Evolutionary conservation across 2,329 filamentous ascomycete species (phyloP), one percentile per base, ranked within the genome.

Genomic region (Sporothrix mexicana): DNA sequence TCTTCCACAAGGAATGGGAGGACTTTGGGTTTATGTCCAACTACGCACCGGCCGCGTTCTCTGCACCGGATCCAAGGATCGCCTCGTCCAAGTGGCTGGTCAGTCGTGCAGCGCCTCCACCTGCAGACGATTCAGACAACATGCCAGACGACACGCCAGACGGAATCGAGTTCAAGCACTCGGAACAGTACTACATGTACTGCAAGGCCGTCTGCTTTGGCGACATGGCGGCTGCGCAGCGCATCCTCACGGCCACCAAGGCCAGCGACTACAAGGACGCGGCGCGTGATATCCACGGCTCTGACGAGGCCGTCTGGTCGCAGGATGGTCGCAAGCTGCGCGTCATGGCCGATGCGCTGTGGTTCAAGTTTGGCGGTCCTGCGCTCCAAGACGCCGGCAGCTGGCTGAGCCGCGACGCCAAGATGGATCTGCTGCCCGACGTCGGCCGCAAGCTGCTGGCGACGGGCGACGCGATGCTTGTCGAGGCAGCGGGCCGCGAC

Each of bases 101-200:
- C 30, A 2, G 30, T 5, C 2, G 30, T 36, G 30, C 30, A 36
- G 36, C 59, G 2, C 23, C 25, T 17, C 23, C 59, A 12, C 59
- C 59, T 20, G 10, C 36, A 41, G 13, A 36, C 15, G 9, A 25
- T 17, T 2, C 30, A 62, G 30, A 41, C 57, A 8, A 51, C 4
- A 17, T 10, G 3, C 59, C 6, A n/a, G 17, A 62, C 3, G 9
- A 64, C 13, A n/a, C n/a, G 1, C 59, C 59, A 5, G 30, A 36
- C n/a, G 12, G 6, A 17, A 20, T 64, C n/a, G 36, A 45, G 41
- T 64, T 64, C 17, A 17, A 64, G 15, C 15, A 43, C 30, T 62
- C 59, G 2, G 59, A 62, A n/a, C 59, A 62, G 59, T 62, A 43
- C 59, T 62, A 62, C 30, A 62, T 62, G 59, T 62, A 62, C 59